Evolutionary conservation across 305 asterid species (phyloP), one percentile per base, ranked within the genome.

Genomic region (Monarda citriodora): DNA sequence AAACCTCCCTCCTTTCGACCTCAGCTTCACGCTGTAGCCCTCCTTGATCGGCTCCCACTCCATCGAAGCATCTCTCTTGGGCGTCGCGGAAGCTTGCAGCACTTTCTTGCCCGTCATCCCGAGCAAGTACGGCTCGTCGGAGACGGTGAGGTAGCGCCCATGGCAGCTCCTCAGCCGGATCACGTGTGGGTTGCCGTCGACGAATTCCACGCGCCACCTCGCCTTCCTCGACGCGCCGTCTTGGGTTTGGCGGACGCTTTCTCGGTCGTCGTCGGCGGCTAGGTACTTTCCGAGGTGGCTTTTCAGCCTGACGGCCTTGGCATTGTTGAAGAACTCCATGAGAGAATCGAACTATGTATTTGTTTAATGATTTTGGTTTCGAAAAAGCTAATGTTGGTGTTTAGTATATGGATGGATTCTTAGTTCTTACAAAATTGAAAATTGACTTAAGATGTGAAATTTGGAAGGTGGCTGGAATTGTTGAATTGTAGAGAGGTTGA

Each of bases 11-110:
- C 83, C 81, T 44, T 26, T 72, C 1, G 91, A 72, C 60, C 88
- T 69, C 48, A 90, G 42, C 14, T 76, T 90, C 55, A 90, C 79
- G 12, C 64, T 58, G 15, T 67, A 70, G 20, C 91, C 89, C 25
- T 90, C 97, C 57, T 77, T 90, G 32, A 87, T 72, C 5, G 96
- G 95, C 77, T 87, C 97, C 97, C 97, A 90, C 34, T 90, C 95
- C 4, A 77, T 32, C 0, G 82, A 56, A 4, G 41, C 41, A 54
- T 72, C 79, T 12, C 63, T 61, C 58, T 23, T 46, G 15, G 66
- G 44, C 5, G 31, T 29, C 2, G 76, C 76, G 8, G 64, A 52
- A 9, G 79, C 55, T 56, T 87, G 95, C 46, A 67, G 53, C 38
- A 87, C 93, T 21, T 82, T 90, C 21, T 81, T 85, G 0, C 97